A percentile compares a stretch with the other conserved stretches of the same genome.
Evolutionary conservation across 192 early-diverging fungal species (phyloP).

Genomic region (Backusella tuberculispora): DNA sequence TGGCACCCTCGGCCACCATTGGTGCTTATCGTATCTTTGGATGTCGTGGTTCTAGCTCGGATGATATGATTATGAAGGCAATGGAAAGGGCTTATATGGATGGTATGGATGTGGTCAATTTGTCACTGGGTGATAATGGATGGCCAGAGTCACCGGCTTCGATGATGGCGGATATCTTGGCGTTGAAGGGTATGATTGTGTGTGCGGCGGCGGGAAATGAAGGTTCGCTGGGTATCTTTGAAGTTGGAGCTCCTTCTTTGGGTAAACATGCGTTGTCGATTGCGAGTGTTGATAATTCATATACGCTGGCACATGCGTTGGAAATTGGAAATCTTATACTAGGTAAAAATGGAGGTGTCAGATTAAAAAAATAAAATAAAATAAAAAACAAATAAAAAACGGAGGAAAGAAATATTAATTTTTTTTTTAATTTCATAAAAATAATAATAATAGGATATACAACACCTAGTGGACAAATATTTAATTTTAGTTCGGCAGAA

Average conservation of each 20-base stretch:
- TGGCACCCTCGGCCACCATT: constrained; percentile 74
- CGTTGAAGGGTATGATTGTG: constrained; percentile 58
- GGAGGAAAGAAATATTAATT: not conserved
- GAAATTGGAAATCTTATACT: constrained; percentile 7
- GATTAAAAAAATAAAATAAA: no score
- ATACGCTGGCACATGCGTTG: constrained; percentile 27
- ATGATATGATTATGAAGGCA: constrained; percentile 61
- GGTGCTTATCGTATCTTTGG: constrained; percentile 72
- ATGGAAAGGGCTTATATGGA: constrained; percentile 52
- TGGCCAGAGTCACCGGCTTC: constrained; percentile 59
- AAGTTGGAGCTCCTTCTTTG: constrained; percentile 52
- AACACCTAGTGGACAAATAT: constrained; percentile 12
- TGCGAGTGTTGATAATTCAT: constrained; percentile 57
- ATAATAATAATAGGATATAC: constrained; percentile 27
- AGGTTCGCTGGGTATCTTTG: constrained; percentile 61
- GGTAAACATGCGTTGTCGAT: constrained; percentile 59
- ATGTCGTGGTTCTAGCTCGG: constrained; percentile 50
- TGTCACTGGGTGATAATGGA: constrained; percentile 66
- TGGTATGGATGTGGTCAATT: constrained; percentile 63
- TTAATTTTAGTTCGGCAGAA: constrained; percentile 40
- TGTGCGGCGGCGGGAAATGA: constrained; percentile 78
- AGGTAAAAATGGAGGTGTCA: constrained; percentile 23
- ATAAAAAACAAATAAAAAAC: not conserved
- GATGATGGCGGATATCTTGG: constrained; percentile 47
- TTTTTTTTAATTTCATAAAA: no score